Evolutionary conservation across 306 rosid genomes (phyloP), one percentile per base, ranked within the genome.

Genomic region (Geum urbanum): DNA sequence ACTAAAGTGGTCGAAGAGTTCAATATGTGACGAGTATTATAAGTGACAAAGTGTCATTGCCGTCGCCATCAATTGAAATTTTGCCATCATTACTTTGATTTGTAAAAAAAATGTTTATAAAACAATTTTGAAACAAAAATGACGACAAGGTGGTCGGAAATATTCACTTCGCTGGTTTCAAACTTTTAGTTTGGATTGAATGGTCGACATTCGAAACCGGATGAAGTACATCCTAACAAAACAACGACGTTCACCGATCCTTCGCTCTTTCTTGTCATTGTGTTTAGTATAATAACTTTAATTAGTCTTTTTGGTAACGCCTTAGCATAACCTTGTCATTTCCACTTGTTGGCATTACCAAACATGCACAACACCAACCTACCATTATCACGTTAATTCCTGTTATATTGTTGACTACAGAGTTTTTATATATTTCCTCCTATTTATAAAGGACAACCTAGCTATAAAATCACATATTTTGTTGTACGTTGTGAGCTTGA

Each of bases 161-260:
- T 32, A 1, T 32, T 32, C 37, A 32, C 37, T 32, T 32, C 37
- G 37, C 37, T 32, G 37, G 16, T 24, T 20, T 22, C 61, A 55
- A 55, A 11, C 37, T 32, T 32, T 32, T 32, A 51, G 39, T 22
- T 55, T 55, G 61, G 24, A 22, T 24, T 55, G 35, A 55, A 22
- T 55, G n/a, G 61, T 55, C 61, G 24, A 55, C 61, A 55, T 55
- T 55, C 61, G 22, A 55, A 55, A 35, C 37, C 37, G 37, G 37
- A 32, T 22, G 4, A 54, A 54, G 22, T 2, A 22, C 22, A 3
- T 55, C 37, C 24, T 0, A 5, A 24, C 15, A 55, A 24, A 55
- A 22, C 39, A 22, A 32, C 9, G 22, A 50, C 22, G 18, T 16
- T 50, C 19, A 18, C 11, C 10, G 7, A 52, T 19, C 59, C 32